Evolutionary conservation across 441 rosid genomes (phyloP), one percentile per base, ranked within the genome.

Genomic region (Pelargonium citronellum): DNA sequence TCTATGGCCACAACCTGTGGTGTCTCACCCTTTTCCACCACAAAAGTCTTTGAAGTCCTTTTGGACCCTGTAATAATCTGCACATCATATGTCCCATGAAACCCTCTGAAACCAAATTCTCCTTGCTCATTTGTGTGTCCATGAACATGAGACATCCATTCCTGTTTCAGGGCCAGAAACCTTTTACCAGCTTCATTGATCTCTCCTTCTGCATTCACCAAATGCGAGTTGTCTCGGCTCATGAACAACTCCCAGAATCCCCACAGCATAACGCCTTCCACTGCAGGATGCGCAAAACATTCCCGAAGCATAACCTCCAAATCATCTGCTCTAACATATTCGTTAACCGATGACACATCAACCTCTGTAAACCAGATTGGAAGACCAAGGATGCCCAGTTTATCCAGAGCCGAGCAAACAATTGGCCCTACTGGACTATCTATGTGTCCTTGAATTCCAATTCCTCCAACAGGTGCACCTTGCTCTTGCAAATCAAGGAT

Each of bases 361-460:
- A 94, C 86, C 80, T 91, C 98, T 7, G 95, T 91, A 73, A 94
- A 90, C 97, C 98, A 94, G 27, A 94, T 84, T 5, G 98, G 97
- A 63, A 83, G 86, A 7, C 97, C 96, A 1, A 91, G 87, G 70
- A 74, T 73, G 17, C 91, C 91, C 63, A 90, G 64, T 66, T 86
- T 86, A 77, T 91, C 95, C 43, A 91, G 84, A 5, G 95, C 95
- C 27, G 91, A 78, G 72, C 84, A 73, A 22, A 90, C 94, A 19
- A 90, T 67, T 0, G 92, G 75, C 64, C 99, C 99, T 0, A 91
- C 92, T 0, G 96, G 98, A 69, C 82, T 83, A 66, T 90, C 92
- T 19, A 94, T 87, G 30, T 91, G 97, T 64, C 96, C 97, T 77
- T 94, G 97, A 47, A 94, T 83, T 61, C 98, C 97, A 9, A 94